Base-by-base conservation (phyloP, 140 eudicot species). In the Anethum foeniculum region DNA sequence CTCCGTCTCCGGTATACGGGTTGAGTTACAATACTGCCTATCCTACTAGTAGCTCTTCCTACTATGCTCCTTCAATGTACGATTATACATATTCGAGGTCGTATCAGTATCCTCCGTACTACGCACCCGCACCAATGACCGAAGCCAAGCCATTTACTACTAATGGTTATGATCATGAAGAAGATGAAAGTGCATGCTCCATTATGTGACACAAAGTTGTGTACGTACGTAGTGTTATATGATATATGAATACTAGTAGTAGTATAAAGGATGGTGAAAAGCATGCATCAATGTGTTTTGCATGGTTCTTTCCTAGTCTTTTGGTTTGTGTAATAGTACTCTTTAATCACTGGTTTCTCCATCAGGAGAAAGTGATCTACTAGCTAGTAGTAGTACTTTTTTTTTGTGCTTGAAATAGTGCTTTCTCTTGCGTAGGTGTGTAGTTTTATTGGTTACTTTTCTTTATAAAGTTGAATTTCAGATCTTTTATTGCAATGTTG, bases 11-110 rank as follows among this genome's bases (percentile, higher is more conserved):
- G 2, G 78, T 64, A 16, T 80, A 83, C 75, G 91, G 86, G 65
- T 39, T 86, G 83, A 86, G 91, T 80, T 86, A 86, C 84, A 84
- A 67, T 68, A 79, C 81, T 38, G 84, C 83, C 23, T 85, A 79
- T 27, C 89, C 86, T 9, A 76, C 75, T 76, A 48, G 51, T 41
- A 69, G 72, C 58, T n/a, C 83, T 16, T 79, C 84, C 1, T 79
- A 82, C 0, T 79, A 83, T 71, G 76, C 82, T 60, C 18, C 83
- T 14, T 47, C 72, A 16, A 74, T 52, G 67, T 73, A 81, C 27
- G 79, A 75, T 19, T 86, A 81, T 18, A 12, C 84, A 9, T 68
- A 84, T 25, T 75, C 78, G 32, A 48, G 65, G 34, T 64, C 81
- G 7, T n/a, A 47, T 30, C 44, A 56, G 28, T 83, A 84, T 43